Evolutionary conservation across 805 yeast species (phyloP).

Genomic region (Blastobotrys robertii): DNA sequence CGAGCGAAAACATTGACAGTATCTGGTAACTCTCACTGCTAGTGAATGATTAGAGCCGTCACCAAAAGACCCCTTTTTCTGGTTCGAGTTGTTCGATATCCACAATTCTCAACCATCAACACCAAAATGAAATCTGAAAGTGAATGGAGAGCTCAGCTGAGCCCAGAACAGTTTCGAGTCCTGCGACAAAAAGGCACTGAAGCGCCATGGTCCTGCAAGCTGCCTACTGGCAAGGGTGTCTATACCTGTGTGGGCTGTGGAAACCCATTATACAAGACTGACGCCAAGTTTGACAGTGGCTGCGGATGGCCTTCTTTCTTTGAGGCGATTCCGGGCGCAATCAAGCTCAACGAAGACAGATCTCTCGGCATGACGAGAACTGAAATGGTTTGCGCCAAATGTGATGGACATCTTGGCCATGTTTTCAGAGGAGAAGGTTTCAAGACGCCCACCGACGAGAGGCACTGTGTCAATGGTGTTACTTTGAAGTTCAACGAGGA

Average conservation of each 20-base stretch:
- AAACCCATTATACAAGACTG: conserved; percentile 66
- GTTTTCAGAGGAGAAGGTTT: conserved; percentile 91
- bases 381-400: conserved; percentile 79
- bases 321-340: conserved; percentile 76
- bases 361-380: conserved; percentile 72
- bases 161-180: conserved; percentile 70
- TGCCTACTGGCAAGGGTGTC: conserved; percentile 53
- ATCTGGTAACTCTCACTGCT: too few species aligned
- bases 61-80: too few species aligned
- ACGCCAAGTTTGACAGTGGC: conserved; percentile 76
- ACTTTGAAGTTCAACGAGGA: conserved; percentile 51
- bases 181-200: conserved; percentile 70
- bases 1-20: too few species aligned
- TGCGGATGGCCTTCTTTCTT: conserved; percentile 99
- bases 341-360: conserved; percentile 49
- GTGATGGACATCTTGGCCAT: conserved; percentile 96
- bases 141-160: conserved; percentile 74
- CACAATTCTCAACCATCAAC: too few species aligned
- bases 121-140: conserved; percentile 29
- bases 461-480: conserved; percentile 92
- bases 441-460: conserved; percentile 74
- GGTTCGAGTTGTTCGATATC: too few species aligned
- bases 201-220: conserved; percentile 48
- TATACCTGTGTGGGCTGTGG: conserved; percentile 84
- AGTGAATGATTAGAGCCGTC: too few species aligned